Evolutionary conservation across 2,329 filamentous ascomycete species (phyloP).

Genomic region (Trichoderma koningiopsis): DNA sequence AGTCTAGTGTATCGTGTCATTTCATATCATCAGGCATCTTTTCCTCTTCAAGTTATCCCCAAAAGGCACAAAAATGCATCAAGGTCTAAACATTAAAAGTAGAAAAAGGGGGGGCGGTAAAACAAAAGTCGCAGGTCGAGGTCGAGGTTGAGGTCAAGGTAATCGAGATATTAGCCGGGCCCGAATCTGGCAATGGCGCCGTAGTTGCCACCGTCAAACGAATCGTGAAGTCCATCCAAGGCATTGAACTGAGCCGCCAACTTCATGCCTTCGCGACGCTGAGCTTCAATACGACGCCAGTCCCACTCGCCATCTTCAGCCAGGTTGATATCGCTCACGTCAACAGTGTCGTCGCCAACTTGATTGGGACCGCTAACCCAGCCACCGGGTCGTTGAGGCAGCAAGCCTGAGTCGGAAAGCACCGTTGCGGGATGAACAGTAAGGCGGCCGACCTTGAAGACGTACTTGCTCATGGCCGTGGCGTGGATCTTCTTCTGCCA

Average conservation of each 20-base stretch:
- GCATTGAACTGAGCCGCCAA: constrained; percentile 58
- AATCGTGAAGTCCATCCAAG: constrained; percentile 55
- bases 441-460: constrained; percentile 77
- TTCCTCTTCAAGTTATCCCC: background rate
- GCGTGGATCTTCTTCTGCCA: constrained; percentile 69
- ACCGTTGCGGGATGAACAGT: constrained; percentile 82
- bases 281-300: constrained; percentile 59
- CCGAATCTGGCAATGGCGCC: constrained; percentile 55
- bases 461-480: constrained; percentile 76
- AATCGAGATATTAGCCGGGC: constrained; percentile 37
- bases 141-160: background rate
- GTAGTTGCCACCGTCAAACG: constrained; percentile 56
- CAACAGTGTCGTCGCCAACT: constrained; percentile 43
- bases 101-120: background rate
- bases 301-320: constrained; percentile 51
- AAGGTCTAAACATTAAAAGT: constrained; percentile 18
- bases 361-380: constrained; percentile 55
- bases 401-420: constrained; percentile 68
- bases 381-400: constrained; percentile 72
- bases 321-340: constrained; percentile 42
- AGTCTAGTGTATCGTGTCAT: constrained; percentile 24
- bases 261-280: constrained; percentile 58
- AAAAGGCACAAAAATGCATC: constrained; percentile 1
- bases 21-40: constrained; percentile 19
- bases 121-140: background rate